Evolutionary conservation across 495 filamentous ascomycete species (phyloP).

Genomic region (Penicillium angulare): DNA sequence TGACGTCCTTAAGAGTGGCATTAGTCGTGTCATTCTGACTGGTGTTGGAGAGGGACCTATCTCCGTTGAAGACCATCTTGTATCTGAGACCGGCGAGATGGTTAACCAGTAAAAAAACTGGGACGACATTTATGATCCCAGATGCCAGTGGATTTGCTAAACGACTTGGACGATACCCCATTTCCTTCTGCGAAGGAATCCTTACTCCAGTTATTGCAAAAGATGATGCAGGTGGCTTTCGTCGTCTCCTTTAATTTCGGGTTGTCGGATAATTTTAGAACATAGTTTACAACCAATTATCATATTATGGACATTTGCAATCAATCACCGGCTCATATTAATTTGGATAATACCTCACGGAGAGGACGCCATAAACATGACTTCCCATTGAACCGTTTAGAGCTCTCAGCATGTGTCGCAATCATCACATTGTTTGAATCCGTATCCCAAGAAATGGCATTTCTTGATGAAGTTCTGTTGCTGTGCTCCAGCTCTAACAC

Average conservation of each 20-base stretch:
- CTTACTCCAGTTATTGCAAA: slow-evolving; percentile 12
- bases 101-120: slow-evolving; percentile 26
- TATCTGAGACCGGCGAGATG: slow-evolving; percentile 66
- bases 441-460: slow-evolving; percentile 12
- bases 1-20: slow-evolving; percentile 66
- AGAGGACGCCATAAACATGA: no score
- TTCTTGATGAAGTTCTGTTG: slow-evolving; percentile 12
- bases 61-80: slow-evolving; percentile 72
- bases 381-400: not conserved
- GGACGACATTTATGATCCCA: slow-evolving; percentile 14
- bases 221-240: slow-evolving; percentile 19
- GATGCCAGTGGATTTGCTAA: slow-evolving; percentile 9
- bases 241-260: slow-evolving; percentile 13
- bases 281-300: slow-evolving; percentile 8
- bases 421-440: slow-evolving; percentile 20
- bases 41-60: slow-evolving; percentile 87
- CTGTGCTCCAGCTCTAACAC: slow-evolving; percentile 9
- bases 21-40: slow-evolving; percentile 86
- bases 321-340: not conserved
- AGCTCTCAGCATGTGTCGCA: slow-evolving; percentile 11
- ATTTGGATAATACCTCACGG: no score
- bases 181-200: slow-evolving; percentile 13
- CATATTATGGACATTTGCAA: not conserved
- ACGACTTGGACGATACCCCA: slow-evolving; percentile 27
- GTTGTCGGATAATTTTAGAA: slow-evolving; percentile 8